Conservation (phyloP, 306 rosid species). For the Cicer chorassanicum region DNA sequence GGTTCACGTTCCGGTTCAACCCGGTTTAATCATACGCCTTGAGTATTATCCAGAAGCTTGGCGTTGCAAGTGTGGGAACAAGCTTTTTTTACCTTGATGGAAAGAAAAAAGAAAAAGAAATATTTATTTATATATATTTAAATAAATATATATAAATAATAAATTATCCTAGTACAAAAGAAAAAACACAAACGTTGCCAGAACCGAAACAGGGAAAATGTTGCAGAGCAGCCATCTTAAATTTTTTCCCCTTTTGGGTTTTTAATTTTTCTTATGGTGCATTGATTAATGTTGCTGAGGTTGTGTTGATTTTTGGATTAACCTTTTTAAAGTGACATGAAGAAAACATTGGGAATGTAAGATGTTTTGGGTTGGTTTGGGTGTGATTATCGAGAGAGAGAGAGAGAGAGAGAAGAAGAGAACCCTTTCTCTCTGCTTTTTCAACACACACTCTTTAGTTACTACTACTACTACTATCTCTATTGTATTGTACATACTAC, state of each 20-base stretch:
- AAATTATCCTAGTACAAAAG: conserved; percentile 33
- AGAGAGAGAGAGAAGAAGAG: conserved; percentile 15
- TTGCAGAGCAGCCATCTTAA: conserved; percentile 38
- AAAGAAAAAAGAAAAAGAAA: not conserved
- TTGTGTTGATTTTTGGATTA: conserved; percentile 35
- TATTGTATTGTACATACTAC: no score
- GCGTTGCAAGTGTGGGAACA: conserved; percentile 91
- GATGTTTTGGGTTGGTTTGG: conserved; percentile 50
- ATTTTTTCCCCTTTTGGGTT: conserved; percentile 39
- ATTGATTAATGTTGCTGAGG: conserved; percentile 42
- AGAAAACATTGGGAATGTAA: conserved; percentile 62
- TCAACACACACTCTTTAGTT: no score
- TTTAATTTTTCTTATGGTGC: conserved; percentile 32
- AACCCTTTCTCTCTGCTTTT: no score
- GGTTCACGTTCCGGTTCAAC: conserved; percentile 86
- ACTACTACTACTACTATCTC: no score
- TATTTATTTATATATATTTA: not conserved
- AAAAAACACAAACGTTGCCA: conserved; percentile 33
- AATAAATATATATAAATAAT: not conserved
- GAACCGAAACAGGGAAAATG: conserved; percentile 31
- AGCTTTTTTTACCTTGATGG: conserved; percentile 77
- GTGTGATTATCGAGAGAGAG: conserved; percentile 50
- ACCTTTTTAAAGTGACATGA: conserved; percentile 34
- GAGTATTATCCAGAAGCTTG: conserved; percentile 99
- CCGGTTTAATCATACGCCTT: conserved; percentile 71